Evolutionary conservation across 345 rosid genomes (phyloP), one percentile per base, ranked within the genome.

Genomic region (Pugionium cornutum): DNA sequence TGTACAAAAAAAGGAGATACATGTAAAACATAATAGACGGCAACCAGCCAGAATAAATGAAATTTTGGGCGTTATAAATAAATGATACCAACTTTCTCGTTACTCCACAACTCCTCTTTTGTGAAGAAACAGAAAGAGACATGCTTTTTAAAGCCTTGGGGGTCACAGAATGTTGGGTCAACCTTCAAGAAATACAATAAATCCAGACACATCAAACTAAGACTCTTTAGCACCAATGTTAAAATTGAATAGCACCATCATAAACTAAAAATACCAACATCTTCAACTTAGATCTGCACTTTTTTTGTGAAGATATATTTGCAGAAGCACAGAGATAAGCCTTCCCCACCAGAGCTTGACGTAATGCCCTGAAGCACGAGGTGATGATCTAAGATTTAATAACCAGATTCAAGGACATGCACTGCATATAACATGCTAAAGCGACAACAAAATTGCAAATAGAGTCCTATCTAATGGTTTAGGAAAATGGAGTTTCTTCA

Each of bases 291-390:
- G 76, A 46, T 48, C 68, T 75, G 73, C 72, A 76, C 57, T 66
- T 82, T 55, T 79, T 80, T 57, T 53, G 70, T 30, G 81, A 69
- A 62, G 83, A 60, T 46, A 66, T 66, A 68, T 66, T 64, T 9
- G 62, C 40, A 11, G 82, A 65, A 62, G 80, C 63, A 75, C 76
- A 72, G 58, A 44, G 65, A 18, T 18, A 18, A 29, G 81, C 70
- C 52, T 64, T 79, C 64, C 75, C 50, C 3, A 73, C 74, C 65
- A 74, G 71, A 70, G 75, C 81, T 47, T 66, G 78, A 63, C 69
- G 76, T 46, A 73, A 56, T 59, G 73, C 79, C 82, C 94, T 87
- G 84, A 77, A 52, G 66, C 18, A 42, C 45, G 60, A 59, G 56
- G 72, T 59, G 45, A 36, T 36, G 28, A 45, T 40, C 33, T 5